These are phyloP conservation scores for Eucalyptus coolabah DNA, from an alignment of 345 rosid genomes.

Conservation along the genomic window DNA sequence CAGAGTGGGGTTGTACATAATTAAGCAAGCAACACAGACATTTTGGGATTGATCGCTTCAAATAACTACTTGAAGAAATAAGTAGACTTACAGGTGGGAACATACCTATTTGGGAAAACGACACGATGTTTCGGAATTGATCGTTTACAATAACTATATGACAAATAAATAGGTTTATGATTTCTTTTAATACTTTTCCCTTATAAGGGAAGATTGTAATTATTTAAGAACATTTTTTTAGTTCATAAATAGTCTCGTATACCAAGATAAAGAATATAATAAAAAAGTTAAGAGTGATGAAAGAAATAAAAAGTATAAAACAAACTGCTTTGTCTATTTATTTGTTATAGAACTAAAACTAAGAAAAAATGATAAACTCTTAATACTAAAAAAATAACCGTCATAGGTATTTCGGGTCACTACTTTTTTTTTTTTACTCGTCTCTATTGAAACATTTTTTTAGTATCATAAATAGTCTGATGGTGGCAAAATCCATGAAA, in stretches of 20 bases:
- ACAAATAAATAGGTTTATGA: no score
- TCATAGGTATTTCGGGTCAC: not conserved
- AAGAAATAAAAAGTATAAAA: no score
- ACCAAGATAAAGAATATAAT: no score
- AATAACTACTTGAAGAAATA: not conserved
- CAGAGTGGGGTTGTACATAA: not conserved
- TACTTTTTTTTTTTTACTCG: not conserved
- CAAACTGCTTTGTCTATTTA: no score
- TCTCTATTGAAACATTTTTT: not conserved
- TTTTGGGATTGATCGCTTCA: not conserved
- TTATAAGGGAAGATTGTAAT: no score
- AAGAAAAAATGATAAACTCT: not conserved
- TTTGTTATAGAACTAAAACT: no score
- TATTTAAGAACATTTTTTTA: no score
- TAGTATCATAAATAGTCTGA: not conserved
- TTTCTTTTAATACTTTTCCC: no score
- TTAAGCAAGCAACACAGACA: not conserved
- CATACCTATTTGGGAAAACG: no score
- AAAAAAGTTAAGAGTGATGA: no score
- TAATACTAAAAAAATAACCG: not conserved
- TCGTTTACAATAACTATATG: no score
- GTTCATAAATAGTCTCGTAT: no score
- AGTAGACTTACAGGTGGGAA: not conserved
- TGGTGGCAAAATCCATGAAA: not conserved
- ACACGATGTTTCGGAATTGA: not conserved